phyloP scores from a whole-genome alignment of 2,329 filamentous ascomycete genomes.

The Cladophialophora exuberans region DNA sequence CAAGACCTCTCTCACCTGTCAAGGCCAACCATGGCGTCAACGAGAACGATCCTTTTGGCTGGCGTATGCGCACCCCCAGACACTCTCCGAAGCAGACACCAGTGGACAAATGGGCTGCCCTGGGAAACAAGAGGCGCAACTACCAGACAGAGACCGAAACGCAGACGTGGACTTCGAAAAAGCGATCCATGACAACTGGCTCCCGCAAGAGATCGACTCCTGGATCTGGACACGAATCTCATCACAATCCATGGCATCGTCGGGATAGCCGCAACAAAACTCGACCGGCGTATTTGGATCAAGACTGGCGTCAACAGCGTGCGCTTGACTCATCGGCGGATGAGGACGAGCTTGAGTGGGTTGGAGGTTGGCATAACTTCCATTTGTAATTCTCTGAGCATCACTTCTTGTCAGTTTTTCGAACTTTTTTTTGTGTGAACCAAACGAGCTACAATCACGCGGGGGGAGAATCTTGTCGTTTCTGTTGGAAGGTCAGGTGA shows the following conservation, averaged over 20 bases:
- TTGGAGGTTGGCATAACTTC: constrained; percentile 84
- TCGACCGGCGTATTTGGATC: constrained; percentile 45
- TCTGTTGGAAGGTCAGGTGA: constrained; percentile 16
- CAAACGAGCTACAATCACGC: constrained; percentile 20
- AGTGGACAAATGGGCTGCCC: constrained; percentile 84
- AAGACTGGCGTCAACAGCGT: constrained; percentile 50
- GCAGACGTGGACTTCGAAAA: constrained; percentile 53
- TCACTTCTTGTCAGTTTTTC: constrained; percentile 28
- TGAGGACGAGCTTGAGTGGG: constrained; percentile 84
- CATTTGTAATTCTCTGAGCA: constrained; percentile 57
- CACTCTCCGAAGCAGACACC: constrained; percentile 58
- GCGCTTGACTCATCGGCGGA: constrained; percentile 39
- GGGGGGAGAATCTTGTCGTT: constrained; percentile 13
- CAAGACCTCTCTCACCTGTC: constrained; percentile 61
- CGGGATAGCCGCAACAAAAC: constrained; percentile 42
- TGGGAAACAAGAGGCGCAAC: constrained; percentile 81
- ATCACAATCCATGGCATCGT: constrained; percentile 39
- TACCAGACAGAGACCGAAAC: constrained; percentile 59
- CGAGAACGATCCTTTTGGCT: constrained; percentile 60
- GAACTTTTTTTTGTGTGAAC: constrained; percentile 26
- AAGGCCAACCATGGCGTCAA: constrained; percentile 71
- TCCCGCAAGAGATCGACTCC: constrained; percentile 49
- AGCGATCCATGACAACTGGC: constrained; percentile 45
- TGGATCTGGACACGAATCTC: constrained; percentile 42
- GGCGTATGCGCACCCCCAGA: constrained; percentile 53